Base-by-base conservation (phyloP, 2,329 filamentous ascomycete genomes). In the Hortaea werneckii region DNA sequence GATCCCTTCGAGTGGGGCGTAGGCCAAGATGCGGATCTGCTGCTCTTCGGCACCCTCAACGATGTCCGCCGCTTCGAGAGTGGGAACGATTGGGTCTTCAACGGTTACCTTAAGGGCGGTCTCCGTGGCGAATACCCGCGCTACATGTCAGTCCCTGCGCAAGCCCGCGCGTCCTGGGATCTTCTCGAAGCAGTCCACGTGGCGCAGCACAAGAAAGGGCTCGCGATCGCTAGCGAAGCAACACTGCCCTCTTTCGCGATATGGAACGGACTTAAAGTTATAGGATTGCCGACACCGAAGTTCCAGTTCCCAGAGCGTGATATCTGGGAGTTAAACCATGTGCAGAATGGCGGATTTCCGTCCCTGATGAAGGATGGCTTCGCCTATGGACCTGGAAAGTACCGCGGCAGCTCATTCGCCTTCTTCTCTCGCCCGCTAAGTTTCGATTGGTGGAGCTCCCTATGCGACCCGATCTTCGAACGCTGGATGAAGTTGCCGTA, bases 1-100 rank as follows among this genome's bases (percentile, higher is more conserved):
- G 87, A 94, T 58, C 78, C 81, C 52, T 87, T 89, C 61, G 66
- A 75, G 43, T 94, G 87, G 87, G 88, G 89, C 29, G 84, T 90
- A 1, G 85, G 79, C 43, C 87, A 94, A 63, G 85, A 92, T 43
- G 87, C 89, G 8, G 89, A 95, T 63, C 77, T 92, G 53, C 43
- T 54, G 9, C 44, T 54, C 6, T 41, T 53, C 4, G 46, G 45
- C 35, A 45, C 42, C 2, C 8, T 53, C 9, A 40, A 43, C 39
- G 49, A 53, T 12, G 50, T 47, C 7, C 39, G 35, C 12, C 42
- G 46, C 7, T 43, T 51, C 30, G 44, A 52, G n/a, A 43, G 10
- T 26, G 13, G 32, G 7, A 28, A 43, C 11, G 49, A 52, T 20
- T 68, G 66, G 66, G 49, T 60, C 0, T 67, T 65, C 47, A 46